Conservation (phyloP, 2,329 filamentous ascomycete species). For the Pezicula radicicola region DNA sequence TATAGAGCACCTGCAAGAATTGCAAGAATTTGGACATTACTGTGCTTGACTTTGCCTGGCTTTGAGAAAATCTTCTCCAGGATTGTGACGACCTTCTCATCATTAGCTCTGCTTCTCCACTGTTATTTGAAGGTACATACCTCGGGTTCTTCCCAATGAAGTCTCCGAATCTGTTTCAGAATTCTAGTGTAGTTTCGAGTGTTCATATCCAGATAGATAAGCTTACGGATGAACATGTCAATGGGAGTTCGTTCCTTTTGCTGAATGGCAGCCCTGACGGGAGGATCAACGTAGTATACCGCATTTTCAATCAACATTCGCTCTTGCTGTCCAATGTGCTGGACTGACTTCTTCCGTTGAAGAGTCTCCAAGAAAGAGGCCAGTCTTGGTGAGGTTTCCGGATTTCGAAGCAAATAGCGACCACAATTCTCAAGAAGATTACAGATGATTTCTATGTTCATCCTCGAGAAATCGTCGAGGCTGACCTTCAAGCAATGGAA, state of each 20-base stretch:
- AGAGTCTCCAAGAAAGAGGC: conserved; percentile 89
- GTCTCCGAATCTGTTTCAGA: conserved; percentile 86
- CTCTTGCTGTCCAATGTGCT: conserved; percentile 93
- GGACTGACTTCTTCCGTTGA: conserved; percentile 91
- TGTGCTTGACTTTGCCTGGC: conserved; percentile 95
- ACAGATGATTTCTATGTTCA: conserved; percentile 99
- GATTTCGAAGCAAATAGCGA: conserved; percentile 86
- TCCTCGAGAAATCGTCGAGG: conserved; percentile 93
- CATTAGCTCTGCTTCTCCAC: conserved; percentile 3
- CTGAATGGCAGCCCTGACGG: conserved; percentile 87
- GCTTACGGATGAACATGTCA: conserved; percentile 87
- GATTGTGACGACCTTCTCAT: conserved; percentile 28
- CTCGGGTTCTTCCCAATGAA: conserved; percentile 96
- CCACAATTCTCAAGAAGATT: conserved; percentile 96
- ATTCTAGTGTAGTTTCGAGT: conserved; percentile 93
- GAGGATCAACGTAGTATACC: conserved; percentile 95
- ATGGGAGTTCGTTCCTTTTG: conserved; percentile 95
- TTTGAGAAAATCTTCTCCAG: conserved; percentile 88
- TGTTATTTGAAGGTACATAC: conserved; percentile 35
- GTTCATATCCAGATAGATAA: conserved; percentile 90
- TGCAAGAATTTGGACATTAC: conserved; percentile 90
- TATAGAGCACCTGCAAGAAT: conserved; percentile 87
- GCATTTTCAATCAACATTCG: conserved; percentile 98
- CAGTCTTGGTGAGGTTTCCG: conserved; percentile 93
- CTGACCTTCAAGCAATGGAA: conserved; percentile 99